Percentiles rank a stretch among this genome's conserved stretches.
phyloP scores from a whole-genome alignment of 495 filamentous ascomycete genomes.

The Trichoderma orchidacearum region DNA sequence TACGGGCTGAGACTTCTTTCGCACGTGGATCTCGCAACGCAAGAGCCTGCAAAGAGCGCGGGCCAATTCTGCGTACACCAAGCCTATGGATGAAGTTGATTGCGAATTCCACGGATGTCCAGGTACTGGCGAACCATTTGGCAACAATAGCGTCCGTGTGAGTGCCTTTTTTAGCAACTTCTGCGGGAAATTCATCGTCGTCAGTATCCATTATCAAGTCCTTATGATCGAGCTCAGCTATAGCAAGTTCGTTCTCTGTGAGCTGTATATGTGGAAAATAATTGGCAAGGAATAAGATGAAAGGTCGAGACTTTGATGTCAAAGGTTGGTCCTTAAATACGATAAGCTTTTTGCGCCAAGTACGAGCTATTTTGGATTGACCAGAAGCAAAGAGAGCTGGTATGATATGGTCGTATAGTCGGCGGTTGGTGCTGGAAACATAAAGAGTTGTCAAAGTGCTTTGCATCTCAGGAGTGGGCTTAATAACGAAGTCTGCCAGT shows the following conservation, averaged over 20 bases:
- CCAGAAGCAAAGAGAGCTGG: constrained; percentile 37
- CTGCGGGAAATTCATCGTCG: background rate
- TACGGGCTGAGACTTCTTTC: constrained; percentile 35
- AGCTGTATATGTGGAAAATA: constrained; percentile 12
- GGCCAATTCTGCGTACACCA: constrained; percentile 52
- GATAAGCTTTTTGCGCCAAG: constrained; percentile 36
- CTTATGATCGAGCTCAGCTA: background rate
- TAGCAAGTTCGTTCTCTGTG: background rate
- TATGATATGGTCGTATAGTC: constrained; percentile 49
- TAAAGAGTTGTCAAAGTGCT: constrained; percentile 29
- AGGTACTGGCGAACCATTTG: constrained; percentile 55
- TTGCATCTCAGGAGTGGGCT: constrained; percentile 11
- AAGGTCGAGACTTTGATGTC: constrained; percentile 15
- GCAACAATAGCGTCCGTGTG: constrained; percentile 55
- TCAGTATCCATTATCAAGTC: background rate
- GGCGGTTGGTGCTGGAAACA: constrained; percentile 33
- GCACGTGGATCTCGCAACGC: constrained; percentile 43
- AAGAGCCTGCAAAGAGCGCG: constrained; percentile 58
- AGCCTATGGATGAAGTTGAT: constrained; percentile 51
- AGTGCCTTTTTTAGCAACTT: background rate
- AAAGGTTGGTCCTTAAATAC: constrained; percentile 6
- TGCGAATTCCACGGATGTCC: constrained; percentile 49
- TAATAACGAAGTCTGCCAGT: constrained; percentile 16
- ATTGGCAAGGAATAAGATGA: constrained; percentile 18
- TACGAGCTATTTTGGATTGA: constrained; percentile 32